These are phyloP conservation scores for Meyerozyma elateridarum DNA, from an alignment of 1,139 yeast genomes.

Conservation along the genomic window DNA sequence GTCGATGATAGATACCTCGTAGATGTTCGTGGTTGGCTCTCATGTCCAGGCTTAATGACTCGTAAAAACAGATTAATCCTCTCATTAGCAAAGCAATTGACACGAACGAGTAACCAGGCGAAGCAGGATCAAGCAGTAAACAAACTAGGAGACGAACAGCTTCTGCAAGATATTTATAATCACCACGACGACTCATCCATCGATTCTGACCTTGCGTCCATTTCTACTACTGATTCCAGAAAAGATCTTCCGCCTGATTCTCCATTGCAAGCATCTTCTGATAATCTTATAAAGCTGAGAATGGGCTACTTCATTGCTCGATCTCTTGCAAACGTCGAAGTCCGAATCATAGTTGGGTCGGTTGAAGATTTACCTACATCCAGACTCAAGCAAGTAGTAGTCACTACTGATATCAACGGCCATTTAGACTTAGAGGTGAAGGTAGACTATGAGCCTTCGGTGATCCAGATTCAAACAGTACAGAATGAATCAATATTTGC, in stretches of 20 bases:
- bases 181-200: slow-evolving; percentile 12
- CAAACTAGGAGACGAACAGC: slow-evolving; percentile 26
- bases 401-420: slow-evolving; percentile 56
- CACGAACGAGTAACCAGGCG: slow-evolving; percentile 33
- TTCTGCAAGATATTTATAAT: slow-evolving; percentile 26
- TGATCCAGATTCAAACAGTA: slow-evolving; percentile 37
- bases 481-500: slow-evolving; percentile 43
- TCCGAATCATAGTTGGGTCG: slow-evolving; percentile 51
- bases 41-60: slow-evolving; percentile 64
- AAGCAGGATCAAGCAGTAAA: slow-evolving; percentile 22
- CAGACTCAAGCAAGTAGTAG: slow-evolving; percentile 20
- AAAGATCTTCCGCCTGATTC: slow-evolving; percentile 8
- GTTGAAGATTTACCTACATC: slow-evolving; percentile 18
- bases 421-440: slow-evolving; percentile 46
- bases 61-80: slow-evolving; percentile 67
- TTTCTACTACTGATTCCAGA: slow-evolving; percentile 6
- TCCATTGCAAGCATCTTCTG: slow-evolving; percentile 14
- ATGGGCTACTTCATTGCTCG: slow-evolving; percentile 58
- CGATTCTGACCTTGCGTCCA: slow-evolving; percentile 13
- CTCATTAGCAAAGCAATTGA: slow-evolving; percentile 66
- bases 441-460: slow-evolving; percentile 53
- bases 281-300: slow-evolving; percentile 48
- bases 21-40: slow-evolving; percentile 70
- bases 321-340: slow-evolving; percentile 48
- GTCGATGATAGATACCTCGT: slow-evolving; percentile 40